Conservation (phyloP, 106 monocot genomes). For the Phalaenopsis aphrodite region DNA sequence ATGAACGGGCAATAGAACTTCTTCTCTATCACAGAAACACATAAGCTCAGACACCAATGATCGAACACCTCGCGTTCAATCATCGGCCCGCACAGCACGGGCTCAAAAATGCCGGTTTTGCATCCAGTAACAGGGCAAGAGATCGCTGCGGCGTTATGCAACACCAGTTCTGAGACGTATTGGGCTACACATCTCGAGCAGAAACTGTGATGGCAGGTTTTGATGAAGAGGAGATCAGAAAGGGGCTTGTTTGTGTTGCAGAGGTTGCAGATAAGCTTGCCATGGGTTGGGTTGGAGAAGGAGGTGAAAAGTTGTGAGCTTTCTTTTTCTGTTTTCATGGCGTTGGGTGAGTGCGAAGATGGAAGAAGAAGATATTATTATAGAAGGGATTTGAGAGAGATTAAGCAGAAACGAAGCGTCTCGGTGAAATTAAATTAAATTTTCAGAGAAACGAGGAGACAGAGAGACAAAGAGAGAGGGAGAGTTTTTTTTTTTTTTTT, state of each 20-base stretch:
- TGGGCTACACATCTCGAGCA: conserved; percentile 28
- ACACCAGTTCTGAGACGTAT: conserved; percentile 30
- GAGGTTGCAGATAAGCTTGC: conserved; percentile 15
- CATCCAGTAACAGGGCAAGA: conserved; percentile 32
- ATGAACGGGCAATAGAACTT: conserved; percentile 54
- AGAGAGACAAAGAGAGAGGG: no score
- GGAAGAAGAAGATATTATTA: no score
- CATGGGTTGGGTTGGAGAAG: background rate
- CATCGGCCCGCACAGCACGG: conserved; percentile 24
- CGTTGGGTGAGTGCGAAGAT: background rate
- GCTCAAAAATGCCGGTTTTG: conserved; percentile 21
- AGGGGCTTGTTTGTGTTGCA: conserved; percentile 27
- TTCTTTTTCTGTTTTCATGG: background rate
- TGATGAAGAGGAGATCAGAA: conserved; percentile 11
- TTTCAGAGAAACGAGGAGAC: no score
- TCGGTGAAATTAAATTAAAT: no score
- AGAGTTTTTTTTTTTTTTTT: no score
- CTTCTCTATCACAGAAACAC: conserved; percentile 29
- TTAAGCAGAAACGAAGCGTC: no score
- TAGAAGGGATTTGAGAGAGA: no score
- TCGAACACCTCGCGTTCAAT: conserved; percentile 22
- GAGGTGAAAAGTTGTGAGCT: background rate
- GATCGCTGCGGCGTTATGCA: conserved; percentile 19
- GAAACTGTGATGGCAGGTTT: conserved; percentile 30
- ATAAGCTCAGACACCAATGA: conserved; percentile 39